Evolutionary conservation across 164 flowering plant genomes (phyloP).

Genomic region (Euptelea pleiosperma): DNA sequence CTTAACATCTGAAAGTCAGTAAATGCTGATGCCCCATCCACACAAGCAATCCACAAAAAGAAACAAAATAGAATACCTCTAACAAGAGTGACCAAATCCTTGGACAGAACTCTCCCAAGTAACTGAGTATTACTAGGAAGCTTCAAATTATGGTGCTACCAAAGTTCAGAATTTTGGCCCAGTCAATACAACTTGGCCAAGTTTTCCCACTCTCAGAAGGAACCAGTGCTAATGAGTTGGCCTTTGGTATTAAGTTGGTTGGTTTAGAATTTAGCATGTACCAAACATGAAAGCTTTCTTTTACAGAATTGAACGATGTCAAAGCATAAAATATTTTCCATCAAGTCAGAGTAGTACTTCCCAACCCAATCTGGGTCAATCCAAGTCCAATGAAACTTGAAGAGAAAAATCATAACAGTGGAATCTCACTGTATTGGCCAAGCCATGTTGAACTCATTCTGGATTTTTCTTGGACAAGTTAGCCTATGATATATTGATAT

Average conservation of each 20-base stretch:
- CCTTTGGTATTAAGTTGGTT: too few species aligned
- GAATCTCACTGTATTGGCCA: neutral
- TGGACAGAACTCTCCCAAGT: neutral
- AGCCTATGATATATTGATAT: neutral
- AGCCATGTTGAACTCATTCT: neutral
- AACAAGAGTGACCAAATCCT: neutral
- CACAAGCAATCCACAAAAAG: neutral
- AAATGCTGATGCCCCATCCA: neutral
- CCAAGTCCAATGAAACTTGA: neutral
- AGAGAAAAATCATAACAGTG: neutral
- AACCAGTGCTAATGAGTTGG: too few species aligned
- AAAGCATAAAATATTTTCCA: too few species aligned
- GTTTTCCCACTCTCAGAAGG: too few species aligned
- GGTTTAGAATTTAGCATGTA: too few species aligned
- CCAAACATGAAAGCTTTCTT: too few species aligned
- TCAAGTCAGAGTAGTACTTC: too few species aligned
- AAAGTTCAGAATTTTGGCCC: neutral
- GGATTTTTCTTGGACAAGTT: neutral
- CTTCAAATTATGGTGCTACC: neutral
- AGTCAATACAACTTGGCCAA: neutral
- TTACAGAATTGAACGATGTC: neutral
- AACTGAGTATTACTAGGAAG: neutral
- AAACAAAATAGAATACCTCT: constrained; percentile 3
- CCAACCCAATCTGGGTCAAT: neutral
- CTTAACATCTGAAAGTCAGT: neutral